Base-by-base conservation (phyloP, 1,139 yeast genomes). In the Taphrina wiesneri region DNA sequence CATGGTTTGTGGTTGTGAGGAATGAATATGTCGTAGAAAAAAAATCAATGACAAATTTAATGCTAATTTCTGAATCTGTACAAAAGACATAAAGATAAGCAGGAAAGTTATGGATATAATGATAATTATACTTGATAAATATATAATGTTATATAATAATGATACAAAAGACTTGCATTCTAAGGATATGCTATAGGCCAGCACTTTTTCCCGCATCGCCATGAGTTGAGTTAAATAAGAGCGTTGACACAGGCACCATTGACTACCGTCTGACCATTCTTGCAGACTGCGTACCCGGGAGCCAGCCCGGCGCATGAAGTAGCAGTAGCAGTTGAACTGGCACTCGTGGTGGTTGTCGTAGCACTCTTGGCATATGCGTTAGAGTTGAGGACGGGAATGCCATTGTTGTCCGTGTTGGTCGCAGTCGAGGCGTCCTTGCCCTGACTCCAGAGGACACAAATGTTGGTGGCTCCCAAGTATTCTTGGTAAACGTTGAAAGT, bases 401-500 rank as follows among this genome's bases (percentile, higher is more conserved):
- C 54, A 21, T 49, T 49, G 54, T 49, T 49, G 54, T 49, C 25
- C n/a, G 23, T 19, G n/a, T 49, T 49, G 1, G 54, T 49, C 1
- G 54, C 54, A n/a, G 32, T 7, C 11, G 28, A 19, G 3, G 36
- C 34, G 9, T 19, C 23, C 36, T 49, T 49, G 54, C 7, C 54
- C 28, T 26, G 23, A 11, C 21, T 15, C 54, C 54, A 49, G n/a
- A 49, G 36, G 36, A 49, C 54, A 26, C 54, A 49, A 30, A 49
- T 49, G 54, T 49, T 30, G 54, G 36, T 28, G 2, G 21, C 54
- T 11, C 43, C 56, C 13, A 17, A 23, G 45, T 15, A 17, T 26
- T 49, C 54, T 17, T 49, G 54, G 54, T 49, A 49, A 36, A 30
- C 36, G 54, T 49, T 49, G 54, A 49, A 49, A 1, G 36, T 19